These are phyloP conservation scores for Acacia acuminata DNA, from an alignment of 306 rosid genomes.

Conservation along the genomic window DNA sequence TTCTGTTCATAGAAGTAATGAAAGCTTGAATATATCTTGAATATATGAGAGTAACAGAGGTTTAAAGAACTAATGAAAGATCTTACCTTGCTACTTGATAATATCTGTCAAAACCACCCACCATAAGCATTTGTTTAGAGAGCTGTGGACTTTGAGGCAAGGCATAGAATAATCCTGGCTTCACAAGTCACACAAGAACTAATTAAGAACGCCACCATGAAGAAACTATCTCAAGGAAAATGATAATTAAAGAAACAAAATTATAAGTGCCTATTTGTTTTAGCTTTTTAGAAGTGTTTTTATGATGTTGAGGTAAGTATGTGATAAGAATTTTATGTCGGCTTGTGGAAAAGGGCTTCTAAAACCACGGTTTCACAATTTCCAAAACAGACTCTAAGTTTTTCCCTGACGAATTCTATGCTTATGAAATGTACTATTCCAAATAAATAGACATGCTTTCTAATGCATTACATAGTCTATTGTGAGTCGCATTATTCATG, in stretches of 20 bases:
- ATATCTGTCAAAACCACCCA: slow-evolving; percentile 93
- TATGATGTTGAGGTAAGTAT: too few relatives aligned
- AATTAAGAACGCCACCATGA: slow-evolving; percentile 49
- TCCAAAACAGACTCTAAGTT: background rate
- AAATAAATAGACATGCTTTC: background rate
- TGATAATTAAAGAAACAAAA: background rate
- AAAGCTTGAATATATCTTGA: background rate
- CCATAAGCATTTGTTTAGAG: slow-evolving; percentile 98
- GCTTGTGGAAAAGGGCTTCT: too few relatives aligned
- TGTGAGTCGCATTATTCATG: background rate
- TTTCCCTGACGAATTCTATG: slow-evolving; percentile 6
- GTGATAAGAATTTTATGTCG: too few relatives aligned
- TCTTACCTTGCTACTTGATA: slow-evolving; percentile 88
- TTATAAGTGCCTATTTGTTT: background rate
- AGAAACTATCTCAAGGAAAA: slow-evolving; percentile 17
- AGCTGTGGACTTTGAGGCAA: slow-evolving; percentile 98
- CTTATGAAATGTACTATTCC: slow-evolving; percentile 10
- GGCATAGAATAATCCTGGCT: slow-evolving; percentile 98
- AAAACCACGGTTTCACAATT: too few relatives aligned
- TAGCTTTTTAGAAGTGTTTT: too few relatives aligned
- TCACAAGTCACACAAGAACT: slow-evolving; percentile 55
- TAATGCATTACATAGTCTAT: background rate
- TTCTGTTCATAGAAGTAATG: background rate
- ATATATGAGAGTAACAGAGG: background rate
- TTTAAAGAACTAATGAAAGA: slow-evolving; percentile 12